Conservation (phyloP, 352 stramenopile genomes). For the Pythium catenulatum region DNA sequence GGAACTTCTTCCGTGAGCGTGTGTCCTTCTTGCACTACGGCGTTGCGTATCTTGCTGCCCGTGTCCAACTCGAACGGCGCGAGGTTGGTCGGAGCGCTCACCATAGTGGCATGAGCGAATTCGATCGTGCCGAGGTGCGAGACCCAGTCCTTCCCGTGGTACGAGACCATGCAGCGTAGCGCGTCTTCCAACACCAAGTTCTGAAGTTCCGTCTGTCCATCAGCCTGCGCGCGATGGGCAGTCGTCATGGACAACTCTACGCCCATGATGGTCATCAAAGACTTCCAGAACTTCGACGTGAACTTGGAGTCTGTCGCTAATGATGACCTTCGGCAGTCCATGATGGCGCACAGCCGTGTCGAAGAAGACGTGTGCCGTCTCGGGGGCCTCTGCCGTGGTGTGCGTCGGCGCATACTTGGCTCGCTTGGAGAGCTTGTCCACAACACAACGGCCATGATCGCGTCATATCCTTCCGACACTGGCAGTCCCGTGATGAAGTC, state of each 20-base stretch:
- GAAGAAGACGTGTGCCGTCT: conserved; percentile 36
- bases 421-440: conserved; percentile 40
- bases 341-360: conserved; percentile 46
- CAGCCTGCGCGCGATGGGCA: conserved; percentile 31
- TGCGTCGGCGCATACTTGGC: conserved; percentile 36
- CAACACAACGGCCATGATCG: conserved; percentile 11
- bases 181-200: conserved; percentile 44
- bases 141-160: conserved; percentile 52
- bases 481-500: conserved; percentile 48
- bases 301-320: conserved; percentile 56
- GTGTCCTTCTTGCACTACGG: not conserved
- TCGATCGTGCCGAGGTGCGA: conserved; percentile 43
- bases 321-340: conserved; percentile 32
- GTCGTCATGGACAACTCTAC: conserved; percentile 32
- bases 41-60: not conserved
- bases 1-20: not conserved
- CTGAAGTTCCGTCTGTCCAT: conserved; percentile 48
- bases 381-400: not conserved
- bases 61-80: conserved; percentile 62
- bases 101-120: conserved; percentile 52
- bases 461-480: conserved; percentile 30
- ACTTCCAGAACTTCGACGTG: conserved; percentile 52
- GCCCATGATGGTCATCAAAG: conserved; percentile 48
- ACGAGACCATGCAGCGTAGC: conserved; percentile 43
- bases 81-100: conserved; percentile 22